Base-by-base conservation (phyloP, 768 basidiomycete genomes). In the Panaeolus papilionaceus region DNA sequence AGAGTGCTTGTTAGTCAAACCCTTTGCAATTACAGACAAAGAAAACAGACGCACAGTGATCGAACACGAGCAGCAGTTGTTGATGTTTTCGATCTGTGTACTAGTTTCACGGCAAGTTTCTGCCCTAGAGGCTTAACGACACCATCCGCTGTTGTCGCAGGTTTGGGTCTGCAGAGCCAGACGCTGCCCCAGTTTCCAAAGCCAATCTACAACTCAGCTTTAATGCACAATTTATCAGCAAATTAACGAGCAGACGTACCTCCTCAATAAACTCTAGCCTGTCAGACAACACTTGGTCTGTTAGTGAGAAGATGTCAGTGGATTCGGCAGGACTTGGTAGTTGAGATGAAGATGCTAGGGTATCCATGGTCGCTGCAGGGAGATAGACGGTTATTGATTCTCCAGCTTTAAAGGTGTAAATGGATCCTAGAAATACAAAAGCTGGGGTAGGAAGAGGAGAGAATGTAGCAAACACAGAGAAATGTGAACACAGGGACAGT, bases 101-200 rank as follows among this genome's bases (percentile, higher is more conserved):
- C 96, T 44, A 99, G 87, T 81, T 99, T 99, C 73, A 96, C 91
- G 2, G 96, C 97, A 45, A 96, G 85, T 74, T 90, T 89, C 71
- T 81, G 83, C 63, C 83, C 84, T 47, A 79, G 79, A 38, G 79
- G 78, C 64, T 74, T 77, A 72, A 79, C 71, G 64, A 81, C 71
- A 67, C 76, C 75, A 66, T 82, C 79, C 63, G 77, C 66, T 42
- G 72, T 70, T 47, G 74, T 72, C 4, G 83, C 76, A 61, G 82
- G 81, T 78, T 88, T 92, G 68, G 90, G 88, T 40, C 80, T 81
- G 74, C 90, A 92, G 71, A 92, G 79, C 93, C 92, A 95, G 69
- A 95, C 94, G 75, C 90, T 92, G 42, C 95, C 95, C 95, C 95
- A 97, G 80, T 95, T 96, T 49, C 95, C 94, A 75, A 87, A 94